Evolutionary conservation across 1,139 yeast genomes (phyloP).

Genomic region (Casaregolazyma suthepensis): DNA sequence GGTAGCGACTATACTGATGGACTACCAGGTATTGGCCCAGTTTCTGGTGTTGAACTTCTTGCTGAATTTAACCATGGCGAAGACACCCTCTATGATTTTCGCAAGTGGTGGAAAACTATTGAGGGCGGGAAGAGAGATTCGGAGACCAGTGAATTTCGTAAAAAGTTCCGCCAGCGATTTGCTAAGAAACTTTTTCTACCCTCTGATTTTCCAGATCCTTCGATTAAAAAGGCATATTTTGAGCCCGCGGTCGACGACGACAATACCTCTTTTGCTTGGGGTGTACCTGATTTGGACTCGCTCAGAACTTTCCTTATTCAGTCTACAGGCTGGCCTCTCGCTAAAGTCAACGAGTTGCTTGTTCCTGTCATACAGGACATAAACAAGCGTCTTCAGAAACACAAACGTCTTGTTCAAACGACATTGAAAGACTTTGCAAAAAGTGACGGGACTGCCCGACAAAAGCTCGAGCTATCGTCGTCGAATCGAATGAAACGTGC

Average conservation of each 20-base stretch:
- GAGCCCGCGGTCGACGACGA: slow-evolving; percentile 82
- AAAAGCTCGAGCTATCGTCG: slow-evolving; percentile 19
- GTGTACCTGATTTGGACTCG: slow-evolving; percentile 76
- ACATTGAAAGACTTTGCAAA: slow-evolving; percentile 30
- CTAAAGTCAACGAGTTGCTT: slow-evolving; percentile 72
- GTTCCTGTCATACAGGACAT: slow-evolving; percentile 83
- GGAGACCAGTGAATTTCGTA: slow-evolving; percentile 28
- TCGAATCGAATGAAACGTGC: slow-evolving; percentile 26
- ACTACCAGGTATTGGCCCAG: slow-evolving; percentile 87
- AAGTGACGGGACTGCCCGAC: slow-evolving; percentile 11
- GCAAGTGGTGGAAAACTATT: slow-evolving; percentile 50
- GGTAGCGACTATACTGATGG: slow-evolving; percentile 97
- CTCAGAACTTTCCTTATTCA: slow-evolving; percentile 62
- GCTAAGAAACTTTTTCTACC: slow-evolving; percentile 61
- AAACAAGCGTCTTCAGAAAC: slow-evolving; percentile 37
- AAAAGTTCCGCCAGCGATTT: slow-evolving; percentile 48
- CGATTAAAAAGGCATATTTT: slow-evolving; percentile 66
- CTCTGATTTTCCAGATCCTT: slow-evolving; percentile 60
- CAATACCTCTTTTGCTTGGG: slow-evolving; percentile 78
- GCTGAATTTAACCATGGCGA: slow-evolving; percentile 64
- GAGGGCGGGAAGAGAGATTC: slow-evolving; percentile 33
- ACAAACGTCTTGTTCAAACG: slow-evolving; percentile 14
- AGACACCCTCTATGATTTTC: slow-evolving; percentile 36
- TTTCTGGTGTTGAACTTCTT: slow-evolving; percentile 82
- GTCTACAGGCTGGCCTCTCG: slow-evolving; percentile 78